A percentile compares a stretch with the other conserved stretches of the same genome.
phyloP scores from a whole-genome alignment of 73 alveolate genomes.

The Paramecium biaurelia region DNA sequence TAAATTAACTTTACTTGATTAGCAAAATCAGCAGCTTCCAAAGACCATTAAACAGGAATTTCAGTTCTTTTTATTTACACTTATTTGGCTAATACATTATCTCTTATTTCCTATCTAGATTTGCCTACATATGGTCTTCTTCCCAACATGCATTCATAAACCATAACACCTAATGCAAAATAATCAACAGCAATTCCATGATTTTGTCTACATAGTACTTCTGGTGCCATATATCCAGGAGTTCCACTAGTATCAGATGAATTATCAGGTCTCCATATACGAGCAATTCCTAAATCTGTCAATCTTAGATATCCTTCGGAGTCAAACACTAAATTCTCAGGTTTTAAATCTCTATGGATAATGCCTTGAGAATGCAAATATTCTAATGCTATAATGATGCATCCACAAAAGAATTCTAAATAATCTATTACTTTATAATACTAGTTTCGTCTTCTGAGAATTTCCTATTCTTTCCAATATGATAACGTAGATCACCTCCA shows the following conservation, averaged over 20 bases:
- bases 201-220: constrained; percentile 79
- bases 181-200: constrained; percentile 88
- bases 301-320: constrained; percentile 86
- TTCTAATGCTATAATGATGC: constrained; percentile 90
- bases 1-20: constrained; percentile 69
- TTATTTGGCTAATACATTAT: constrained; percentile 80
- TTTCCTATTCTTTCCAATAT: constrained; percentile 76
- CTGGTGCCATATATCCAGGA: constrained; percentile 84
- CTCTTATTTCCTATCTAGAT: constrained; percentile 88
- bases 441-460: constrained; percentile 90
- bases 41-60: constrained; percentile 76
- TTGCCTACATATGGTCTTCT: constrained; percentile 79
- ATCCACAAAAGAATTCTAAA: constrained; percentile 85
- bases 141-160: constrained; percentile 86
- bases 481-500: constrained; percentile 97
- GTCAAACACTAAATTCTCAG: constrained; percentile 95
- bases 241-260: constrained; percentile 96
- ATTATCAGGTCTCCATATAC: constrained; percentile 84
- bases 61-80: constrained; percentile 71
- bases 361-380: constrained; percentile 88
- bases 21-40: constrained; percentile 87
- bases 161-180: constrained; percentile 82
- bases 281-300: constrained; percentile 97
- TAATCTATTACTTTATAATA: constrained; percentile 11
- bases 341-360: constrained; percentile 96